phyloP scores from a whole-genome alignment of 2,329 filamentous ascomycete genomes.

The Amesomyces nigricolor region DNA sequence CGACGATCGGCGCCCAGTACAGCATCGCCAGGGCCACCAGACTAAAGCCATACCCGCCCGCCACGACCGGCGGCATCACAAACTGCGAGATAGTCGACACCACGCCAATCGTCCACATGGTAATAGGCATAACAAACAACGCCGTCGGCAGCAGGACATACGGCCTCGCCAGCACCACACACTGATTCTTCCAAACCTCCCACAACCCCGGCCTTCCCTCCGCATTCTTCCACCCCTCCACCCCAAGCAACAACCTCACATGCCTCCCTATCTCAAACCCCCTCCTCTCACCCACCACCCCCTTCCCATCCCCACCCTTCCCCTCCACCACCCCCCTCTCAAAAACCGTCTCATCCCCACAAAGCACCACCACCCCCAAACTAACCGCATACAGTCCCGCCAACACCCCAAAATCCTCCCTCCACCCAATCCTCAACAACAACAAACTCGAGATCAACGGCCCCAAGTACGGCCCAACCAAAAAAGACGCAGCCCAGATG shows the following conservation, averaged over 20 bases:
- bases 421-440: constrained; percentile 30
- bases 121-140: constrained; percentile 22
- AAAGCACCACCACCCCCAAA: constrained; percentile 27
- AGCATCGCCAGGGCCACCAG: constrained; percentile 35
- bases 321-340: neutral
- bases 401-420: constrained; percentile 31
- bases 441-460: constrained; percentile 34
- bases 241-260: constrained; percentile 1
- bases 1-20: constrained; percentile 44
- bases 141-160: constrained; percentile 15
- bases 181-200: constrained; percentile 14
- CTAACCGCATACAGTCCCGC: constrained; percentile 26
- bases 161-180: constrained; percentile 8
- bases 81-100: constrained; percentile 40
- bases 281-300: neutral
- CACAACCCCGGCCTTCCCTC: constrained; percentile 5
- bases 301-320: neutral
- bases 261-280: too few relatives aligned
- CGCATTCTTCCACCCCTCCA: constrained; percentile 9
- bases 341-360: constrained; percentile 19
- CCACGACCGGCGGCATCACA: constrained; percentile 34
- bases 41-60: constrained; percentile 38
- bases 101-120: constrained; percentile 37
- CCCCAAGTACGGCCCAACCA: constrained; percentile 29
- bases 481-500: constrained; percentile 27